Percentiles rank a stretch among this genome's conserved stretches.
Evolutionary conservation across 306 rosid species (phyloP).

Genomic region (Gastrolobium villosum): DNA sequence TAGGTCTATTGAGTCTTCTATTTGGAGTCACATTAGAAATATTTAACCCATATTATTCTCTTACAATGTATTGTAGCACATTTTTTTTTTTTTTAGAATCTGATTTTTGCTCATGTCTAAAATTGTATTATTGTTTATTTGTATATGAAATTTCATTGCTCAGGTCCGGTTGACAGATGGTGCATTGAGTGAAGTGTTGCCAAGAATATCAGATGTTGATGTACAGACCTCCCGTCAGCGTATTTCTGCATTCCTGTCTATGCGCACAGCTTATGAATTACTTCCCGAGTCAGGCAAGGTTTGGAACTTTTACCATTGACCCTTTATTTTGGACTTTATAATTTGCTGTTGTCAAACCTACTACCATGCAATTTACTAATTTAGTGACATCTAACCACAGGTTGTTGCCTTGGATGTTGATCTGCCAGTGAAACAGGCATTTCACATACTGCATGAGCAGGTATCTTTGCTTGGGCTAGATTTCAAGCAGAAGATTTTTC

Average conservation of each 20-base stretch:
- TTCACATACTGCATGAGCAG: constrained; percentile 96
- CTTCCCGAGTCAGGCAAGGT: constrained; percentile 99
- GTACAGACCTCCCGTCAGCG: constrained; percentile 85
- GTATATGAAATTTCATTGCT: constrained; percentile 43
- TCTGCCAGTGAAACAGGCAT: constrained; percentile 97
- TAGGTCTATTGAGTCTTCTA: constrained; percentile 12
- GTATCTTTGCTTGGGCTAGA: constrained; percentile 52
- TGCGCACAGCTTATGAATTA: constrained; percentile 83
- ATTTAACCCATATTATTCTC: constrained; percentile 1
- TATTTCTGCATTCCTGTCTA: constrained; percentile 79
- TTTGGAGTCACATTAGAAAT: neutral
- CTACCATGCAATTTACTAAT: constrained; percentile 27
- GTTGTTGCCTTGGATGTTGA: constrained; percentile 90
- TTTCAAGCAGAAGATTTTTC: constrained; percentile 24
- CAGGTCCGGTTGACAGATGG: constrained; percentile 83
- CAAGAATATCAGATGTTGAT: constrained; percentile 82
- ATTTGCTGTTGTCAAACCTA: constrained; percentile 34
- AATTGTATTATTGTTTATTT: constrained; percentile 37
- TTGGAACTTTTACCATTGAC: constrained; percentile 63
- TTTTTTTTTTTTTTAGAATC: constrained; percentile 36
- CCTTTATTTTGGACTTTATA: constrained; percentile 27
- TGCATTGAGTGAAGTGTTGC: constrained; percentile 65
- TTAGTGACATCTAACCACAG: constrained; percentile 59
- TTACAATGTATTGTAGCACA: neutral
- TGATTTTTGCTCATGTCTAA: constrained; percentile 1